phyloP scores from a whole-genome alignment of 768 basidiomycete genomes.

The Suillus plorans region DNA sequence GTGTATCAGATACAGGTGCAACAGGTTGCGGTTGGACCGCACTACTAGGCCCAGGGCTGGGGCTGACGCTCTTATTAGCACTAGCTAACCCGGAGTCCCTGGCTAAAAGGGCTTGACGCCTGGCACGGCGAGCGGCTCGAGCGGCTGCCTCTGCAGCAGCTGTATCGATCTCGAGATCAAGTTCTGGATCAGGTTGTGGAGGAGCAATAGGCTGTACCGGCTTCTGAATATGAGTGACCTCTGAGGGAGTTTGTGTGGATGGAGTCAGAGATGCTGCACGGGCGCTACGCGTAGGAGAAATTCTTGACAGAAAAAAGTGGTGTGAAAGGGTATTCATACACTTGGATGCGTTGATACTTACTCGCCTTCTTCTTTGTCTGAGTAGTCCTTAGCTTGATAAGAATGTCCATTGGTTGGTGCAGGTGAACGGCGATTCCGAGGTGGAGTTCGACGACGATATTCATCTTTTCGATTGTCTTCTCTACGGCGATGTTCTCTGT shows the following conservation, averaged over 20 bases:
- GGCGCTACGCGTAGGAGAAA: constrained; percentile 56
- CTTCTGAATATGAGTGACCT: constrained; percentile 13
- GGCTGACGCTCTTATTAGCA: constrained; percentile 43
- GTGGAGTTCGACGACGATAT: constrained; percentile 23
- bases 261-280: constrained; percentile 24
- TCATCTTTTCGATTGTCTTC: constrained; percentile 31
- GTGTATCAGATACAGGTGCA: constrained; percentile 61
- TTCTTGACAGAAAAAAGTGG: constrained; percentile 39
- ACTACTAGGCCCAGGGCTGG: constrained; percentile 68
- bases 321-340: constrained; percentile 12
- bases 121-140: constrained; percentile 66
- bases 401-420: constrained; percentile 22
- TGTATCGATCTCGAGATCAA: constrained; percentile 57
- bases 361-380: constrained; percentile 91
- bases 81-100: constrained; percentile 61
- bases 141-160: constrained; percentile 55
- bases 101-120: constrained; percentile 75
- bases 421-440: constrained; percentile 11
- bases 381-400: constrained; percentile 34
- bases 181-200: constrained; percentile 37
- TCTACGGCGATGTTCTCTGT: constrained; percentile 27
- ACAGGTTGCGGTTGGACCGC: constrained; percentile 65
- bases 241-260: constrained; percentile 18
- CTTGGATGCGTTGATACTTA: constrained; percentile 48
- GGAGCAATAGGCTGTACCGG: constrained; percentile 18